A percentile compares a stretch with the other conserved stretches of the same genome.
Evolutionary conservation across 2,329 filamentous ascomycete species (phyloP).

Genomic region (Hirsutella rhossiliensis): DNA sequence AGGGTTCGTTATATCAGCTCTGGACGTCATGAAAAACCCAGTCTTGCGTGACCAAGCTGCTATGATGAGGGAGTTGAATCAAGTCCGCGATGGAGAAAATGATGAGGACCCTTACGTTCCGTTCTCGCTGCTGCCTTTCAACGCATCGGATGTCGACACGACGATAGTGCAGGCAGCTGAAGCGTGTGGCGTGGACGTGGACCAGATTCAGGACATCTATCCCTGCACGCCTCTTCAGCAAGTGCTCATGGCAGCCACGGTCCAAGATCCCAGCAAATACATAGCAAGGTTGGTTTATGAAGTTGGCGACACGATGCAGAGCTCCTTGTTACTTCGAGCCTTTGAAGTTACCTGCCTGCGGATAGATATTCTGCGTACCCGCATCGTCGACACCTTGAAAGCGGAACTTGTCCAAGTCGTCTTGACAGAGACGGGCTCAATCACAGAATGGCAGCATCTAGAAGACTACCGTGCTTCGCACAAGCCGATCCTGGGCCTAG

Average conservation of each 20-base stretch:
- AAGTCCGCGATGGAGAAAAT: not conserved
- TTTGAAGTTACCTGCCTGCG: not conserved
- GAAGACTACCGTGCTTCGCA: not conserved
- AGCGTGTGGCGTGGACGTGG: not conserved
- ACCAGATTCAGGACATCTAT: not conserved
- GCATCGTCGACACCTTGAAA: not conserved
- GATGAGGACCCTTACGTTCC: not conserved
- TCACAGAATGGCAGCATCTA: not conserved
- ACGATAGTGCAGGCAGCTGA: not conserved
- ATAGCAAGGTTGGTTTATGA: not conserved
- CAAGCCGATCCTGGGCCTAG: not conserved
- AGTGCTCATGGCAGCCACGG: not conserved
- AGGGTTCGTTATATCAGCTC: not conserved
- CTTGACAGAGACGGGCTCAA: not conserved
- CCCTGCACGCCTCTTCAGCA: not conserved
- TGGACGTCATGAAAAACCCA: not conserved
- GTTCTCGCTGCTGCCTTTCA: not conserved
- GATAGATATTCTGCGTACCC: not conserved
- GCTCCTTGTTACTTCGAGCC: not conserved
- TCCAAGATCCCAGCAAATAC: not conserved
- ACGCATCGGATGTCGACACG: not conserved
- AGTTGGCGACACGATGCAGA: not conserved
- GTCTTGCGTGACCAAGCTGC: not conserved
- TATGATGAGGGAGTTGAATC: not conserved
- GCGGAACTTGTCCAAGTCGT: not conserved